Percentiles rank a stretch among this genome's conserved stretches.
phyloP scores from a whole-genome alignment of 352 stramenopile species.

The Phytopythium delawarense region DNA sequence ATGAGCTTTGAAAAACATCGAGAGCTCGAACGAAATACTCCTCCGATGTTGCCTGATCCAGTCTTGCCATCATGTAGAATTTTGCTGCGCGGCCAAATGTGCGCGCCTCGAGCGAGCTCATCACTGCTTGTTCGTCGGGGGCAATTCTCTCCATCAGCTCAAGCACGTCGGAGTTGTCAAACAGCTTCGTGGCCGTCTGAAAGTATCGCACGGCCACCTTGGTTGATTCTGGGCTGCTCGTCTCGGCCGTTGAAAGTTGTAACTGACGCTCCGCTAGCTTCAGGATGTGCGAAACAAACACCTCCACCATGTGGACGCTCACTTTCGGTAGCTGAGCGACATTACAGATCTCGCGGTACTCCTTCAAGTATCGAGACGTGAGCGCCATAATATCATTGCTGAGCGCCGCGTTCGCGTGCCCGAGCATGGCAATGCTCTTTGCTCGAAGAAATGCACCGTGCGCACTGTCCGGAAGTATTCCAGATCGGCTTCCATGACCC shows the following conservation, averaged over 20 bases:
- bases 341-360: slow-evolving; percentile 74
- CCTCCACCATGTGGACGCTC: slow-evolving; percentile 72
- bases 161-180: slow-evolving; percentile 77
- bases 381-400: slow-evolving; percentile 66
- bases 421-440: slow-evolving; percentile 47
- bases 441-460: slow-evolving; percentile 25
- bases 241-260: slow-evolving; percentile 22
- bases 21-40: slow-evolving; percentile 56
- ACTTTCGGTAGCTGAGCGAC: slow-evolving; percentile 60
- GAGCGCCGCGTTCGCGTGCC: slow-evolving; percentile 63
- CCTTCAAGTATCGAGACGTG: slow-evolving; percentile 71
- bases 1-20: slow-evolving; percentile 55
- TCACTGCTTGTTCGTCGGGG: slow-evolving; percentile 37
- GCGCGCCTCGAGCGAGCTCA: slow-evolving; percentile 60
- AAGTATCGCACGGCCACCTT: slow-evolving; percentile 62
- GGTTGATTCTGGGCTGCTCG: slow-evolving; percentile 24
- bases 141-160: slow-evolving; percentile 52
- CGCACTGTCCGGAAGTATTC: slow-evolving; percentile 24
- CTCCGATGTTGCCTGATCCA: slow-evolving; percentile 37
- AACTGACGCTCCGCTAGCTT: slow-evolving; percentile 65
- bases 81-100: slow-evolving; percentile 56
- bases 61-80: slow-evolving; percentile 49
- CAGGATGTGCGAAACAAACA: slow-evolving; percentile 78
- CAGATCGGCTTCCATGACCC: slow-evolving; percentile 20
- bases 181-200: slow-evolving; percentile 71